Conservation (phyloP, 352 stramenopile genomes). For the Globisporangium irregulare region DNA sequence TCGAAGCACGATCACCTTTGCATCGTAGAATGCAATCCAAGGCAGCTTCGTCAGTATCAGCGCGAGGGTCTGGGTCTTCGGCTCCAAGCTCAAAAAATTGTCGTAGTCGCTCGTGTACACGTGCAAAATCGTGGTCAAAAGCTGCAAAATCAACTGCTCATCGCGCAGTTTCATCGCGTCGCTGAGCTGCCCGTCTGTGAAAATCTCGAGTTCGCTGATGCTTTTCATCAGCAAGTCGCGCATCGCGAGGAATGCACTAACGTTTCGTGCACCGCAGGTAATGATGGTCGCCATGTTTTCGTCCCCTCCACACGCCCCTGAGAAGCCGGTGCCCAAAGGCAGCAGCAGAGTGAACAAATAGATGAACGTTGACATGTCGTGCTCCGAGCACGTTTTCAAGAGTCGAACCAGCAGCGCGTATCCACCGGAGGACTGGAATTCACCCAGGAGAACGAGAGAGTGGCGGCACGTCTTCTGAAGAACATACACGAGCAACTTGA, state of each 20-base stretch:
- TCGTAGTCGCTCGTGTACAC: constrained; percentile 73
- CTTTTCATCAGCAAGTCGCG: constrained; percentile 63
- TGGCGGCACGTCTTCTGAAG: constrained; percentile 65
- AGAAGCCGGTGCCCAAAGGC: constrained; percentile 50
- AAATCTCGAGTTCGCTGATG: constrained; percentile 28
- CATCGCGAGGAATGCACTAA: constrained; percentile 56
- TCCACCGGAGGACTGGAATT: constrained; percentile 62
- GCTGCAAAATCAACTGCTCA: constrained; percentile 54
- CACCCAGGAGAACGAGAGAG: constrained; percentile 57
- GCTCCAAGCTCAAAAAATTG: constrained; percentile 70
- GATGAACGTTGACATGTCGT: constrained; percentile 41
- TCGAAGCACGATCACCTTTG: constrained; percentile 64
- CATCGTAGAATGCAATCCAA: constrained; percentile 48
- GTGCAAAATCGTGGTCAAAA: constrained; percentile 63
- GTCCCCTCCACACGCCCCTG: constrained; percentile 28
- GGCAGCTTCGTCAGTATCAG: constrained; percentile 67
- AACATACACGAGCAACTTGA: constrained; percentile 52
- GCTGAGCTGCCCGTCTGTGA: constrained; percentile 5
- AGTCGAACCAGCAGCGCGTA: constrained; percentile 51
- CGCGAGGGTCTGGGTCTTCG: constrained; percentile 63
- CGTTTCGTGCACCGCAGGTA: constrained; percentile 55
- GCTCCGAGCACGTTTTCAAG: constrained; percentile 39
- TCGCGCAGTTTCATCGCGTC: constrained; percentile 18
- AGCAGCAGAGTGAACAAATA: constrained; percentile 55
- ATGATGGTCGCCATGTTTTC: constrained; percentile 41